A percentile compares a stretch with the other conserved stretches of the same genome.
Conservation (phyloP, 306 rosid genomes). For the Dalbergia cochinchinensis region DNA sequence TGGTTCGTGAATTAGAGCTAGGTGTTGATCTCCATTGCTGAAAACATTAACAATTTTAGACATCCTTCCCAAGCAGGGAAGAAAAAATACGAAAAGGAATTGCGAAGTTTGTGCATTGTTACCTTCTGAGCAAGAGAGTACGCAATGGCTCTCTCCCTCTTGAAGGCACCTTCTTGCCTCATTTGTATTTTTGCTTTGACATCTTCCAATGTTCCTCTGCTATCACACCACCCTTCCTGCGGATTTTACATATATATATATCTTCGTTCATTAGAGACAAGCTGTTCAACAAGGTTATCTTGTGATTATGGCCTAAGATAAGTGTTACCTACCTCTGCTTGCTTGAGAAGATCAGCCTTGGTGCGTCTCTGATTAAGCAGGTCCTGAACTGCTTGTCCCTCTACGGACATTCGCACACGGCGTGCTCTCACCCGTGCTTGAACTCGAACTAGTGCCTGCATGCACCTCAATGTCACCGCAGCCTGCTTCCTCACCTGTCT, state of each 20-base stretch:
- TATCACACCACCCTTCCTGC: slow-evolving; percentile 76
- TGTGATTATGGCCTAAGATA: no score
- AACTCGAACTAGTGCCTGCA: slow-evolving; percentile 98
- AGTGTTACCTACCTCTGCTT: slow-evolving; percentile 67
- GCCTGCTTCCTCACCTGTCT: slow-evolving; percentile 97
- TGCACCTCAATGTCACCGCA: slow-evolving; percentile 95
- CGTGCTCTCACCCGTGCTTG: slow-evolving; percentile 97
- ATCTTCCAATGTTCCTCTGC: slow-evolving; percentile 83
- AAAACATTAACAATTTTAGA: background rate
- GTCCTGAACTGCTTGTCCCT: slow-evolving; percentile 93
- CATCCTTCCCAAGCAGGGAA: background rate
- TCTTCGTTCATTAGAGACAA: no score
- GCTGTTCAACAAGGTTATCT: no score
- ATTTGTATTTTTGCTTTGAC: slow-evolving; percentile 79
- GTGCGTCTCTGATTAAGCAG: slow-evolving; percentile 72
- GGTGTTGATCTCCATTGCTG: slow-evolving; percentile 89
- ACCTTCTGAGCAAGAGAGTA: slow-evolving; percentile 97
- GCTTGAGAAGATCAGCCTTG: slow-evolving; percentile 76
- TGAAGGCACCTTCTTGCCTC: slow-evolving; percentile 96
- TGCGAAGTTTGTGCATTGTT: background rate
- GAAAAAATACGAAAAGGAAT: no score
- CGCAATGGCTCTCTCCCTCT: slow-evolving; percentile 94
- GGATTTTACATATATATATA: no score
- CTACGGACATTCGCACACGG: slow-evolving; percentile 89
- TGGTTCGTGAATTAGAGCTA: slow-evolving; percentile 52